Base-by-base conservation (phyloP, 176 grass and related monocot species). In the Echinochloa phyllopogon region DNA sequence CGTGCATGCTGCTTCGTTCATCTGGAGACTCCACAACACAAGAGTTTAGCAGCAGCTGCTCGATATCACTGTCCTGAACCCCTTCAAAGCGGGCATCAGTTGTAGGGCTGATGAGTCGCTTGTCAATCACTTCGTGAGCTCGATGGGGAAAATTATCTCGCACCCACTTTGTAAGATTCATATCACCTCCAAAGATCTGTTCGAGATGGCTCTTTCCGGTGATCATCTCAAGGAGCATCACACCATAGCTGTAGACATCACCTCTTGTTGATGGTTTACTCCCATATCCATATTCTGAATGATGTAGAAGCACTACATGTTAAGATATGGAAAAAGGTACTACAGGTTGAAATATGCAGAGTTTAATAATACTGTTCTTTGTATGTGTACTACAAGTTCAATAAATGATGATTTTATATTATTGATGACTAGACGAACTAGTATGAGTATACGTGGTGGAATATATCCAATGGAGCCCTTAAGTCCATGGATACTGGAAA, bases 381-480 rank as follows among this genome's bases (percentile, higher is more conserved):
- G 45, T 48, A 13, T 48, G 8, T 48, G 45, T 13, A 48, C 45
- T 12, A 48, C 45, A 48, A 48, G 45, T 48, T 48, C 10, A 13
- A 2, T 48, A 48, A 48, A 48, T 1, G 10, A 12, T 8, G 45
- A 10, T 10, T 13, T 48, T 48, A 67, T 40, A 8, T 41, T 21
- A 67, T 67, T 21, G 39, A 67, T 29, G 41, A 41, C 18, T 68
- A 68, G 18, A 68, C 10, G 8, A 48, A 48, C 1, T 48, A 48
- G 10, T 48, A 61, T 27, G 39, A 61, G 57, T 13, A 91, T 48
- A 48, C 89, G 81, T 70, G 89, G 89, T 69, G 89, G 89, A 68
- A 88, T 91, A 63, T 91, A 91, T 36, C 81, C 89, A 5, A 91
- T 81, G 0, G 89, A 88, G 14, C 85, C 89, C 63, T 72, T 88